A percentile compares a stretch with the other conserved stretches of the same genome.
phyloP scores from a whole-genome alignment of 257 asterid species.

The Ajuga chamaepitys region DNA sequence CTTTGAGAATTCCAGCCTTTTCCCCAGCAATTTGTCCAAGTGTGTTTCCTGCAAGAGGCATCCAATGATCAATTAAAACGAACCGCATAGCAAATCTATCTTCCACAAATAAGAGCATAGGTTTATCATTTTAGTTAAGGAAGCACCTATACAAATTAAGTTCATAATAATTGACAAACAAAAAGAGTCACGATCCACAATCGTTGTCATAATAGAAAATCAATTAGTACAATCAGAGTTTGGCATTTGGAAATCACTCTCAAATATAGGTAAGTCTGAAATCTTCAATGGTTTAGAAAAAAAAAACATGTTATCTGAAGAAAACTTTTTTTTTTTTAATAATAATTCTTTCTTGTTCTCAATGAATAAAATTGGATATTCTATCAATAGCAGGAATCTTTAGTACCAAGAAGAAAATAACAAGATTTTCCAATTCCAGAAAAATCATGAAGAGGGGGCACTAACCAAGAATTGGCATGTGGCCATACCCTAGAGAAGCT shows the following conservation, averaged over 20 bases:
- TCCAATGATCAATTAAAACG: too few species aligned
- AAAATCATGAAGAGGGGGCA: slow-evolving; percentile 35
- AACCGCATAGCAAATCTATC: too few species aligned
- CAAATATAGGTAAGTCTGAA: neutral
- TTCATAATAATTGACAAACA: neutral
- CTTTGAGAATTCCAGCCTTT: too few species aligned
- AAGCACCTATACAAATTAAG: slow-evolving; percentile 4
- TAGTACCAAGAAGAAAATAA: neutral
- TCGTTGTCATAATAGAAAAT: slow-evolving; percentile 1
- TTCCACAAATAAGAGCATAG: too few species aligned
- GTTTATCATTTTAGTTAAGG: too few species aligned
- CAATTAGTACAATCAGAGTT: neutral
- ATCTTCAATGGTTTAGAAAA: slow-evolving; percentile 2
- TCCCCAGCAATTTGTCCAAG: too few species aligned
- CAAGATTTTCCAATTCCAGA: slow-evolving; percentile 20
- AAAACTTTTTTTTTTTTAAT: neutral
- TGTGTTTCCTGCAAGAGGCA: too few species aligned
- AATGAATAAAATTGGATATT: neutral
- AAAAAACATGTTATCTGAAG: neutral
- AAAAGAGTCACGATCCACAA: neutral
- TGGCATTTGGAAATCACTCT: neutral
- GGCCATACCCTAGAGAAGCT: slow-evolving; percentile 86
- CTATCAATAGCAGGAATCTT: slow-evolving; percentile 4
- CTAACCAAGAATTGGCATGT: slow-evolving; percentile 98
- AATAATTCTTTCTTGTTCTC: neutral